A percentile compares a stretch with the other conserved stretches of the same genome.
Evolutionary conservation across 140 eudicot genomes (phyloP).

Genomic region (Bidens hawaiensis): DNA sequence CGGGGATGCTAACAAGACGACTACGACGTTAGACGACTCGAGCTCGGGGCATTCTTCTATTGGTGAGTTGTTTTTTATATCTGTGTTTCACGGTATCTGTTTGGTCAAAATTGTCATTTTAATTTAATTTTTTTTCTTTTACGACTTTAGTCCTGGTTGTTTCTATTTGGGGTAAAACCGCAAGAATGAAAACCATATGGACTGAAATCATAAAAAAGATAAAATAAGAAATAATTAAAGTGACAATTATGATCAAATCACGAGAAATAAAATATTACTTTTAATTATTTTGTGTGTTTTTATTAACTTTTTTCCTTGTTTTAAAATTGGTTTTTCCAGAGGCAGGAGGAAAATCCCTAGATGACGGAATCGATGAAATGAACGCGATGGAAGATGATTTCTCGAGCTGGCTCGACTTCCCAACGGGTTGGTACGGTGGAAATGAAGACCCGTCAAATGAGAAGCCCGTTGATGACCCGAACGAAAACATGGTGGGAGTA

Average conservation of each 20-base stretch:
- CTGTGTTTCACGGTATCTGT: neutral
- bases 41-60: slow-evolving; percentile 40
- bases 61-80: slow-evolving; percentile 23
- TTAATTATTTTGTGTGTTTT: too few species aligned
- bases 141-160: too few species aligned
- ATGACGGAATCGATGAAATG: slow-evolving; percentile 31
- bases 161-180: too few species aligned
- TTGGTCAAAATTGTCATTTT: too few species aligned
- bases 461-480: slow-evolving; percentile 21
- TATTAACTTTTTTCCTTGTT: neutral
- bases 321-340: neutral
- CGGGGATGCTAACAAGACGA: slow-evolving; percentile 17
- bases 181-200: too few species aligned
- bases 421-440: slow-evolving; percentile 45
- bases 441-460: slow-evolving; percentile 25
- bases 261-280: too few species aligned
- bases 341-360: slow-evolving; percentile 28
- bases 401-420: slow-evolving; percentile 54
- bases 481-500: slow-evolving; percentile 1
- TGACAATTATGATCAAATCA: too few species aligned
- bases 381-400: slow-evolving; percentile 53
- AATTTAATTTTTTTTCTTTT: too few species aligned
- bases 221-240: too few species aligned
- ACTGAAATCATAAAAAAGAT: too few species aligned
- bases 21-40: slow-evolving; percentile 27